These are phyloP conservation scores for Schizophyllum amplum DNA, from an alignment of 1,284 basidiomycete genomes.

Conservation along the genomic window DNA sequence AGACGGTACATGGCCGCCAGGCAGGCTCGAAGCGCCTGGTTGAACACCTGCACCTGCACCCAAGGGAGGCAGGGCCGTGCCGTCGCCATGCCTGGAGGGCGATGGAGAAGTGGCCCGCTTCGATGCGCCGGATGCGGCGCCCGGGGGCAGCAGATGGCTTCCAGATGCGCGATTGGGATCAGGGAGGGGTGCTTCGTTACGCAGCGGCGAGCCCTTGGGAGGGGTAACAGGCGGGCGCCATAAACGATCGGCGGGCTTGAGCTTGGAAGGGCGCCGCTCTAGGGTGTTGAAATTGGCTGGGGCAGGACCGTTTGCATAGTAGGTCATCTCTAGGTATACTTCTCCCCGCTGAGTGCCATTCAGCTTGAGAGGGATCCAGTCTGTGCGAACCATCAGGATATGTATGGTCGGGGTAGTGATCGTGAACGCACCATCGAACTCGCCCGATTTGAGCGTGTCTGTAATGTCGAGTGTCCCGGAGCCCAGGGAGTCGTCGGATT, in stretches of 20 bases:
- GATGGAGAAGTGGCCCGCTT: neutral
- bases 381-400: constrained; percentile 25
- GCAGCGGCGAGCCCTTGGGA: constrained; percentile 2
- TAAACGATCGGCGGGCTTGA: constrained; percentile 36
- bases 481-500: constrained; percentile 53
- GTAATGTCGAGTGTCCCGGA: constrained; percentile 54
- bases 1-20: constrained; percentile 25
- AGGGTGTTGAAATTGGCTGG: constrained; percentile 18
- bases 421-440: constrained; percentile 67
- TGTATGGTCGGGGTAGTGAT: constrained; percentile 1
- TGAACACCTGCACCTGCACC: constrained; percentile 7
- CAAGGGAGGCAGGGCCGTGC: constrained; percentile 28
- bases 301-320: constrained; percentile 52
- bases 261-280: constrained; percentile 22
- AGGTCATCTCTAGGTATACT: constrained; percentile 75
- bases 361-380: constrained; percentile 57
- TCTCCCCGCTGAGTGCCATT: constrained; percentile 55
- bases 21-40: constrained; percentile 9
- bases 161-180: too few relatives aligned
- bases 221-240: constrained; percentile 17
- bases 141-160: constrained; percentile 8
- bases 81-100: neutral
- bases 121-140: constrained; percentile 10
- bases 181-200: constrained; percentile 5
- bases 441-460: constrained; percentile 59